phyloP scores from a whole-genome alignment of 1,139 yeast species.

The Hemisphaericaspora lyxosophila region DNA sequence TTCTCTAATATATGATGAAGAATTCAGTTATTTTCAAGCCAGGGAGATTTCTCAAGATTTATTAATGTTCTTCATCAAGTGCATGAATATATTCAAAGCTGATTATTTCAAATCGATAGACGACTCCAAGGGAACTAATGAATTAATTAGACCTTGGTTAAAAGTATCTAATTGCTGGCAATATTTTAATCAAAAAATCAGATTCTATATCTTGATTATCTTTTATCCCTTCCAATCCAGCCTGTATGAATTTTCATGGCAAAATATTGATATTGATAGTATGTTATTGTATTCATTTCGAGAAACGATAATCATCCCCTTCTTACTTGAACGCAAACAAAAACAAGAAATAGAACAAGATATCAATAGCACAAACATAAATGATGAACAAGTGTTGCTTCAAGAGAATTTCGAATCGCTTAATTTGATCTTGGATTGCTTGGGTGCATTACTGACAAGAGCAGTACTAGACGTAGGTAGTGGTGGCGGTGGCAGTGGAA shows the following conservation, averaged over 20 bases:
- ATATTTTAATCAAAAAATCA: constrained; percentile 32
- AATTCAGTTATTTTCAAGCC: constrained; percentile 28
- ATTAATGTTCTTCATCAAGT: constrained; percentile 24
- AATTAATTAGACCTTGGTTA: constrained; percentile 20
- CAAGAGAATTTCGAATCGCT: constrained; percentile 1
- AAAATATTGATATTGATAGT: constrained; percentile 31
- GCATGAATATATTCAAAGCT: constrained; percentile 23
- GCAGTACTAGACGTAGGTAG: background rate
- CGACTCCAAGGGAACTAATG: constrained; percentile 3
- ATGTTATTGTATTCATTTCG: constrained; percentile 32
- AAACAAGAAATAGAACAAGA: background rate
- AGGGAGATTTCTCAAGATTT: constrained; percentile 35
- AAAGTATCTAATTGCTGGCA: constrained; percentile 27
- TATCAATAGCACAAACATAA: background rate
- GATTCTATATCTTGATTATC: constrained; percentile 28
- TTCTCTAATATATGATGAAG: constrained; percentile 12
- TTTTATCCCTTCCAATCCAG: constrained; percentile 32
- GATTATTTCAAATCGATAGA: constrained; percentile 18
- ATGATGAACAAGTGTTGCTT: constrained; percentile 3
- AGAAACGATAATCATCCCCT: constrained; percentile 32
- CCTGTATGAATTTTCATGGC: constrained; percentile 19
- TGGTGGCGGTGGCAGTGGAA: background rate
- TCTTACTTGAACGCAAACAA: constrained; percentile 20
- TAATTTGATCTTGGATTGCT: constrained; percentile 5
- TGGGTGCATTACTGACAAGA: constrained; percentile 4